Percentiles rank a stretch among this genome's conserved stretches.
These are phyloP conservation scores for Pseudogymnoascus sp. DNA, from an alignment of 2,329 filamentous ascomycete genomes.

Conservation along the genomic window DNA sequence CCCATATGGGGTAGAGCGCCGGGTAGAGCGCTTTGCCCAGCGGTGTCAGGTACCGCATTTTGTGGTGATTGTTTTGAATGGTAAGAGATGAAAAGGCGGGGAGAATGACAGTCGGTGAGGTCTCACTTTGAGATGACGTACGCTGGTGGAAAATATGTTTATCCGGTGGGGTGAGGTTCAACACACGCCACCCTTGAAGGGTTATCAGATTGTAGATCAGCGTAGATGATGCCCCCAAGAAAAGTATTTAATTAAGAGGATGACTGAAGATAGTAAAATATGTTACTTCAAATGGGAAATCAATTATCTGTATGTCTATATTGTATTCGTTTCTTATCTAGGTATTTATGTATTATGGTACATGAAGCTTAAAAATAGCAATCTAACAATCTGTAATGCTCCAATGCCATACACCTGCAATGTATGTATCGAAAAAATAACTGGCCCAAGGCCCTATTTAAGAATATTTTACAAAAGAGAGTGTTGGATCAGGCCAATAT, in stretches of 20 bases:
- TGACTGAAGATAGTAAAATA: too few species aligned
- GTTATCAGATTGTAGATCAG: too few species aligned
- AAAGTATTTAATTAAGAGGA: too few species aligned
- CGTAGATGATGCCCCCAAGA: too few species aligned
- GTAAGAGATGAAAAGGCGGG: conserved; percentile 1
- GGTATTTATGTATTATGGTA: too few species aligned
- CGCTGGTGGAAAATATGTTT: not conserved
- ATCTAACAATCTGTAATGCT: not conserved
- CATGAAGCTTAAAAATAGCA: not conserved
- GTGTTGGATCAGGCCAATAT: not conserved
- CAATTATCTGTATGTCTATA: too few species aligned
- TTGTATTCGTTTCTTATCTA: too few species aligned
- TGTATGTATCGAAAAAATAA: not conserved
- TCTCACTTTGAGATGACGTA: not conserved
- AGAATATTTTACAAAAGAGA: not conserved
- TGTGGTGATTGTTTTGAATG: not conserved
- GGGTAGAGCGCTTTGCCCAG: conserved; percentile 25
- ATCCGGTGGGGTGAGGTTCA: not conserved
- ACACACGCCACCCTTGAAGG: too few species aligned
- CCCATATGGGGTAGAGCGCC: conserved; percentile 54
- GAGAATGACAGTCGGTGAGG: not conserved
- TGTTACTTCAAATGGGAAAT: too few species aligned
- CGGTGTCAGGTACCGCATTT: conserved; percentile 3
- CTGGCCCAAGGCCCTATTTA: not conserved
- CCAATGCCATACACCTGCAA: not conserved